Percentiles rank a stretch among this genome's conserved stretches.
Conservation (phyloP, 495 filamentous ascomycete genomes). For the Penicillium longicatenatum region DNA sequence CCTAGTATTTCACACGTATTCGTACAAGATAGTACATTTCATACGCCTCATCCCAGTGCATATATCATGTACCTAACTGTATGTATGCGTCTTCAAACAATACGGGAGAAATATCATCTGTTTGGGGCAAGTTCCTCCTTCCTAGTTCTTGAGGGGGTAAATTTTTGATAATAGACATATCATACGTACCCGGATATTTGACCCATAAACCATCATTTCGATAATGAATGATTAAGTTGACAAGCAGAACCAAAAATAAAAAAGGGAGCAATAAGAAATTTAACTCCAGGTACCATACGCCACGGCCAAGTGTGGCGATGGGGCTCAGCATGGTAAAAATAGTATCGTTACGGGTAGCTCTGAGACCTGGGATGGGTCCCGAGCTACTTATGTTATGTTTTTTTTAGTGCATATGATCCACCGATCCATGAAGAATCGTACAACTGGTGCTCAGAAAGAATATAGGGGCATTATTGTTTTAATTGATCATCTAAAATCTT, state of each 20-base stretch:
- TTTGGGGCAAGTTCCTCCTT: background rate
- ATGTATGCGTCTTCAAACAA: background rate
- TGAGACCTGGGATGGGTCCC: background rate
- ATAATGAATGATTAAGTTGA: background rate
- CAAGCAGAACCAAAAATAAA: background rate
- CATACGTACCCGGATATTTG: no score
- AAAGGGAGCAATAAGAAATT: background rate
- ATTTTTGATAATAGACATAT: background rate
- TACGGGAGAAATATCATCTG: background rate
- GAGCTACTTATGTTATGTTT: background rate
- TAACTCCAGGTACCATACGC: background rate
- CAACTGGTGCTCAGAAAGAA: background rate
- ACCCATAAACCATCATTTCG: no score
- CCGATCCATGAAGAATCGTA: background rate
- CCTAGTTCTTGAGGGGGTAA: background rate
- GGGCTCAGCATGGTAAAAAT: conserved; percentile 1
- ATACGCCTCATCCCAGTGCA: background rate
- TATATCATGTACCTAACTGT: background rate
- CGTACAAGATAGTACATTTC: background rate
- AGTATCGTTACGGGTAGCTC: background rate
- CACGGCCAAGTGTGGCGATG: background rate
- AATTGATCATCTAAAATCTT: background rate
- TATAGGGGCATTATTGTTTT: background rate
- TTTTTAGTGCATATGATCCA: background rate
- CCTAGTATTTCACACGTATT: background rate